Base-by-base conservation (phyloP, 1,284 basidiomycete genomes). In the Cerrena zonata region DNA sequence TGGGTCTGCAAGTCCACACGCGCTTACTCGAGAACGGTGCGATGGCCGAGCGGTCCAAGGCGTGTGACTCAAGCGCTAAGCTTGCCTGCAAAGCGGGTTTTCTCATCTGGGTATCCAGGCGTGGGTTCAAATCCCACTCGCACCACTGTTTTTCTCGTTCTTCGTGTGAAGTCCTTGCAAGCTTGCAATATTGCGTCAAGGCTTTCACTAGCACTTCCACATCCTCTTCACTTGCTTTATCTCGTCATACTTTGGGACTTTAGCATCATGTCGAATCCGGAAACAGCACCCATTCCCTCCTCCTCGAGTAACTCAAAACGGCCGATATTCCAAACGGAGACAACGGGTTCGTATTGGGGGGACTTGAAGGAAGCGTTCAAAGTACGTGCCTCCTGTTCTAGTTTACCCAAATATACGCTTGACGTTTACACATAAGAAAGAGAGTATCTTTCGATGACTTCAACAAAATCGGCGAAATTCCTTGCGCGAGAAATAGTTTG, bases 401-500 rank as follows among this genome's bases (percentile, higher is more conserved):
- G n/a, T n/a, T 30, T 38, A 4, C 12, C 44, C 23, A 41, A 23
- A 23, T 2, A 30, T n/a, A 15, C 11, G n/a, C 23, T 18, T 36
- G 34, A 34, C 40, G 56, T 65, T 51, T 38, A 49, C 54, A 57
- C 48, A 56, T 53, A 72, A 71, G 71, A 63, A 66, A 79, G 78
- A 73, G 71, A 60, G 61, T 79, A 59, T 76, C 70, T 30, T 52
- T 66, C 51, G 67, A 78, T 57, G 77, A 79, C 61, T 55, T 77
- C 21, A 65, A 72, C 47, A 69, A 69, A 52, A 69, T 79, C 40
- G 70, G 69, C 36, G 73, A 86, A 58, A 74, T 87, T 12, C 86
- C 86, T 11, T 89, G 86, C 50, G 75, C 76, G 46, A 66, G 78
- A 38, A 77, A 66, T 42, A 77, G 76, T 57, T 61, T 80, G 25